Evolutionary conservation across 441 rosid species (phyloP).

Genomic region (Euphorbia neoarborescens): DNA sequence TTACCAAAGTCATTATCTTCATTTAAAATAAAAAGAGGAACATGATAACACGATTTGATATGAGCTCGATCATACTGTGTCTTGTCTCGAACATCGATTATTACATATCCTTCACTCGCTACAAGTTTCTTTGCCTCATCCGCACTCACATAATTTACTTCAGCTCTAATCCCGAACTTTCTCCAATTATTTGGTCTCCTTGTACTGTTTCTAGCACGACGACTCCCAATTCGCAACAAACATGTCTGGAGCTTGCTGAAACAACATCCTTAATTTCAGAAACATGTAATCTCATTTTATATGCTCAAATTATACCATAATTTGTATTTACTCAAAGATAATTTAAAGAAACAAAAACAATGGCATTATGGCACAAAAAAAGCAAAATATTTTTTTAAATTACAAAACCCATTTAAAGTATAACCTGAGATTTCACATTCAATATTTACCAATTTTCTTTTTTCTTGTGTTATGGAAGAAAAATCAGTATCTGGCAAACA

Average conservation of each 20-base stretch:
- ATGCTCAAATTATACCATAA: too few species aligned
- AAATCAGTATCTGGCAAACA: neutral
- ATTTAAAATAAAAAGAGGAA: constrained; percentile 73
- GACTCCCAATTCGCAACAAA: constrained; percentile 39
- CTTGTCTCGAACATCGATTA: constrained; percentile 72
- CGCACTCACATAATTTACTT: constrained; percentile 59
- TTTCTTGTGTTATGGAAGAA: neutral
- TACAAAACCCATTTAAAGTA: neutral
- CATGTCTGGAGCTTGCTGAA: constrained; percentile 46
- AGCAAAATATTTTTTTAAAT: too few species aligned
- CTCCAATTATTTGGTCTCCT: constrained; percentile 32
- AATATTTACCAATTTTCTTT: too few species aligned
- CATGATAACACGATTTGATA: constrained; percentile 68
- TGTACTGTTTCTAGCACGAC: constrained; percentile 30
- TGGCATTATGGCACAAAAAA: too few species aligned
- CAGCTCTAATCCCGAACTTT: constrained; percentile 52
- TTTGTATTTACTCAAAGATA: neutral
- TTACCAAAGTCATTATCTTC: constrained; percentile 75
- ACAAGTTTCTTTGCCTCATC: constrained; percentile 74
- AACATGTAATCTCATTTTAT: constrained; percentile 5
- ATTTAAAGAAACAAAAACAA: neutral
- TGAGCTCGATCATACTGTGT: constrained; percentile 70
- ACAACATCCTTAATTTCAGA: constrained; percentile 25
- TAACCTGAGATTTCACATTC: neutral
- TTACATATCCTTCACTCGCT: constrained; percentile 47